phyloP scores from a whole-genome alignment of 179 eudicot species.

The Spinacia oleracea region DNA sequence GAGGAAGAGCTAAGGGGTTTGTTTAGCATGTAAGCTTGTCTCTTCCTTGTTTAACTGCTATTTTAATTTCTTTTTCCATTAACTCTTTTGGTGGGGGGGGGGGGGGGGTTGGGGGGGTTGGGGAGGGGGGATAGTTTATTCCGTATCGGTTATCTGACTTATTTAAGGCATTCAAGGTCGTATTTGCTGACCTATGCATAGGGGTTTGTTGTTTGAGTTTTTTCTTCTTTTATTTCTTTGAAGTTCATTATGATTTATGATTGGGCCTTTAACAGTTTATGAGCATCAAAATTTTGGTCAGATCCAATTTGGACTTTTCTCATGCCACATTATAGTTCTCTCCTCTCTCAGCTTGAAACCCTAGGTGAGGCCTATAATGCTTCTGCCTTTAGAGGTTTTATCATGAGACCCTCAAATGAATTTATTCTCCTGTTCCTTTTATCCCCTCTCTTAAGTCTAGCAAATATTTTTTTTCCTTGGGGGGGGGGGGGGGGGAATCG shows the following conservation, averaged over 20 bases:
- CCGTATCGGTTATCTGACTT: neutral
- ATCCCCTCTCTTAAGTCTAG: neutral
- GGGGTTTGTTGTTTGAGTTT: neutral
- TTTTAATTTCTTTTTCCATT: neutral
- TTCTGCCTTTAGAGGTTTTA: neutral
- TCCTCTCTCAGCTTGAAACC: neutral
- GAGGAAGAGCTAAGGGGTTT: conserved; percentile 94
- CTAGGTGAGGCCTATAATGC: neutral
- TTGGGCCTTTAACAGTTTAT: neutral
- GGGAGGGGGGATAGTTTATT: neutral
- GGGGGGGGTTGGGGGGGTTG: neutral
- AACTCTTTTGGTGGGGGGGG: too few relatives aligned
- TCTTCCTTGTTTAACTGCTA: conserved; percentile 15
- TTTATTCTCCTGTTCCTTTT: neutral
- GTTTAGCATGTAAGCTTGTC: conserved; percentile 62
- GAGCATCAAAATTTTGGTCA: neutral
- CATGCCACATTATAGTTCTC: neutral
- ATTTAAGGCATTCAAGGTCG: neutral
- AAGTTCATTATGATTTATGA: neutral
- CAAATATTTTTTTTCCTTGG: too few relatives aligned
- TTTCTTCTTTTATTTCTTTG: neutral
- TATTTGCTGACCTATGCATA: neutral
- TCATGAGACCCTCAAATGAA: neutral
- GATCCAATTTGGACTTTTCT: neutral
- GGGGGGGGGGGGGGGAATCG: neutral